Conservation (phyloP, 1,284 basidiomycete genomes). For the Rhizoctonia solani region DNA sequence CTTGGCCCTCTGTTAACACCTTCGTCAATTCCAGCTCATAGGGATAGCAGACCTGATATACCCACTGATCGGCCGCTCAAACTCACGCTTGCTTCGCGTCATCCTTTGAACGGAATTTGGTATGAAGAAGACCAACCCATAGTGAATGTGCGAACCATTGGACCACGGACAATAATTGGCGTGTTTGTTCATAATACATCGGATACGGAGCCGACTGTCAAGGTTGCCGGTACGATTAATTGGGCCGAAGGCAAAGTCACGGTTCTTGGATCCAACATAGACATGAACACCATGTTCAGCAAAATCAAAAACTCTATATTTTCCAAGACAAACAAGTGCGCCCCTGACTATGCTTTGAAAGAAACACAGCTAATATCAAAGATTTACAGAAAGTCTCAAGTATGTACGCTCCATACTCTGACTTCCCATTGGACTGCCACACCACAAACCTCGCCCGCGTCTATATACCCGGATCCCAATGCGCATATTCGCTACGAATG, state of each 20-base stretch:
- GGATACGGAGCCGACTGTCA: neutral
- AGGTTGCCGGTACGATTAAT: neutral
- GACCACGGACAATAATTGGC: neutral
- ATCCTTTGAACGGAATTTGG: neutral
- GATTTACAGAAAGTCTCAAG: neutral
- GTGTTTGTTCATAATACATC: too few species aligned
- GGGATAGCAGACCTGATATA: neutral
- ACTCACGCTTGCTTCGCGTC: neutral
- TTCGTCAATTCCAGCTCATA: neutral
- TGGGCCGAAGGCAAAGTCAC: neutral
- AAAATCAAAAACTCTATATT: neutral
- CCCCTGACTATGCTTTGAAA: neutral
- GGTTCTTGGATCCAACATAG: neutral
- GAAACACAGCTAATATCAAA: neutral
- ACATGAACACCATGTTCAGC: neutral
- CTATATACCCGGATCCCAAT: conserved; percentile 11
- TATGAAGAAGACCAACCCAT: neutral
- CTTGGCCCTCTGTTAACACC: neutral
- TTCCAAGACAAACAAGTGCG: neutral
- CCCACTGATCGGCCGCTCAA: neutral
- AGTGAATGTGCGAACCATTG: neutral
- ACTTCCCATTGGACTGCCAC: conserved; percentile 4
- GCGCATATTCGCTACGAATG: conserved; percentile 4
- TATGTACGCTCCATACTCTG: neutral
- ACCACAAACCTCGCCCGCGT: conserved; percentile 7